These are phyloP conservation scores for Ceratobasidium sp. DNA, from an alignment of 1,284 basidiomycete species.

Conservation along the genomic window DNA sequence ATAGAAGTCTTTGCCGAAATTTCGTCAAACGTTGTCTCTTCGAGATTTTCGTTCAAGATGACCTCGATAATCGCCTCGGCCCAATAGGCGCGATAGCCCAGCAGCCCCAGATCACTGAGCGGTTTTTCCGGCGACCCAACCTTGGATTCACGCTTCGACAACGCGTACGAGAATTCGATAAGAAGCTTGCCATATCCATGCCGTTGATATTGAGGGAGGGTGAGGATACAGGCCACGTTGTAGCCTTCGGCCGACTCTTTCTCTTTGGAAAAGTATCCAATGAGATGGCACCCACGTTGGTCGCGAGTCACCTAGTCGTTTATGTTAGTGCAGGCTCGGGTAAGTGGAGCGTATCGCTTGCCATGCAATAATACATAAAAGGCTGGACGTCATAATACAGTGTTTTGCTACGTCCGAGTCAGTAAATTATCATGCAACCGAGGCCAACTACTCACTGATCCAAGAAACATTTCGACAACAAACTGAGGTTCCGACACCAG, in stretches of 20 bases:
- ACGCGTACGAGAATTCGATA: constrained; percentile 98
- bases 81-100: constrained; percentile 97
- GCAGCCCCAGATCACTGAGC: constrained; percentile 89
- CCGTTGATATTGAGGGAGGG: constrained; percentile 96
- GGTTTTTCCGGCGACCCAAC: constrained; percentile 98
- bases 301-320: constrained; percentile 77
- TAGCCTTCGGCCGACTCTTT: constrained; percentile 98
- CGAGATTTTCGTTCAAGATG: constrained; percentile 73
- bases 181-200: constrained; percentile 94
- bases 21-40: constrained; percentile 91
- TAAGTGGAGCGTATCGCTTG: constrained; percentile 52
- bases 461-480: constrained; percentile 97
- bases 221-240: constrained; percentile 98
- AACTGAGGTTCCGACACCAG: constrained; percentile 96
- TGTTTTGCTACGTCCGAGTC: constrained; percentile 75
- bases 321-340: constrained; percentile 39
- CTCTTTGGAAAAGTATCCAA: constrained; percentile 99
- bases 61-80: constrained; percentile 95
- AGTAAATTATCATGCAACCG: constrained; percentile 48
- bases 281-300: constrained; percentile 88
- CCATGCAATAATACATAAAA: constrained; percentile 99
- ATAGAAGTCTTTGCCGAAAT: constrained; percentile 97
- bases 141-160: constrained; percentile 95
- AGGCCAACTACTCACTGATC: constrained; percentile 75
- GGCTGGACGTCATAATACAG: constrained; percentile 99